phyloP scores from a whole-genome alignment of 495 filamentous ascomycete genomes.

The Daldinia grandis region DNA sequence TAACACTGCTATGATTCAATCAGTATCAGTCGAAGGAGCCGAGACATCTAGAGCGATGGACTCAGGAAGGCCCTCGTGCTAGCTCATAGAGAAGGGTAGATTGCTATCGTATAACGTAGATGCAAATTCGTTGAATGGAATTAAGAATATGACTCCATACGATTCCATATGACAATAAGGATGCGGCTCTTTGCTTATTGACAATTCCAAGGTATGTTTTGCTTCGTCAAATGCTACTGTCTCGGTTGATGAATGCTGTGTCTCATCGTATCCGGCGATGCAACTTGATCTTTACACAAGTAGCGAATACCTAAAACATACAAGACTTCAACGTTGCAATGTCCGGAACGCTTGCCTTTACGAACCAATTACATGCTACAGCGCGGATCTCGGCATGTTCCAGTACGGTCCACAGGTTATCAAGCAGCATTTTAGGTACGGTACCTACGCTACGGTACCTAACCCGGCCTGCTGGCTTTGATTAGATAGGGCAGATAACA shows the following conservation, averaged over 20 bases:
- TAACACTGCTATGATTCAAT: slow-evolving; percentile 1
- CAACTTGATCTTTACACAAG: not conserved
- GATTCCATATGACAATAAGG: not conserved
- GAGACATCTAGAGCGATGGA: not conserved
- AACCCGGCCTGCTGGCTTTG: no score
- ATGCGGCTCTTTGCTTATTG: slow-evolving; percentile 4
- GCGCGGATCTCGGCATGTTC: not conserved
- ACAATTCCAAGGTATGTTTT: not conserved
- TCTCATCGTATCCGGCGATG: slow-evolving; percentile 1
- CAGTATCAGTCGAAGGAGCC: not conserved
- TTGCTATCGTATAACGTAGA: not conserved
- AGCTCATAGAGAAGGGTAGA: not conserved
- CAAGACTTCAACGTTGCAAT: not conserved
- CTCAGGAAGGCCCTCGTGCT: not conserved
- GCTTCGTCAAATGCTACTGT: not conserved
- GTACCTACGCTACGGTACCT: slow-evolving; percentile 1
- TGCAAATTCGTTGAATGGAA: not conserved
- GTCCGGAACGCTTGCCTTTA: not conserved
- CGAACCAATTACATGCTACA: not conserved
- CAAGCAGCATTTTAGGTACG: not conserved
- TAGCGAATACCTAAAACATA: not conserved
- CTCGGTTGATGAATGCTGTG: not conserved
- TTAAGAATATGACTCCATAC: not conserved
- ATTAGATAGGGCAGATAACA: not conserved
- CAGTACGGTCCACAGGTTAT: not conserved